phyloP scores from a whole-genome alignment of 495 filamentous ascomycete species.

The Annulohypoxylon nitens region DNA sequence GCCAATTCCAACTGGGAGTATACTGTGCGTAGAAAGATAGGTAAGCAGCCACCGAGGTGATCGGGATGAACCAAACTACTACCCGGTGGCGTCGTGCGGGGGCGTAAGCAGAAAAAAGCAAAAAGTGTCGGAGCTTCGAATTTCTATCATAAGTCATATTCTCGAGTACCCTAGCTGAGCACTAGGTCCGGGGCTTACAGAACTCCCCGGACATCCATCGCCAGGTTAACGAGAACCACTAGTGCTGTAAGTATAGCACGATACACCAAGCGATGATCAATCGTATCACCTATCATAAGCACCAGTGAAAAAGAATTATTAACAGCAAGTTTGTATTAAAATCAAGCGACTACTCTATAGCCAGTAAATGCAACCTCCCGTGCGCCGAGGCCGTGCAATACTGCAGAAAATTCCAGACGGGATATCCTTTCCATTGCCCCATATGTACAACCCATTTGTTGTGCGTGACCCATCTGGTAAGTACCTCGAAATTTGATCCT shows the following conservation, averaged over 20 bases:
- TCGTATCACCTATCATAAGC: neutral
- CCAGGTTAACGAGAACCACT: neutral
- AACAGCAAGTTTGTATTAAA: neutral
- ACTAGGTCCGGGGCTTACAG: neutral
- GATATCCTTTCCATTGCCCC: neutral
- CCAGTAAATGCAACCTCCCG: neutral
- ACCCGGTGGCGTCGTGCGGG: slow-evolving; percentile 18
- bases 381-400: neutral
- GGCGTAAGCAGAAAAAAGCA: slow-evolving; percentile 1
- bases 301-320: neutral
- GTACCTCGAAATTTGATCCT: neutral
- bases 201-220: neutral
- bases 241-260: neutral
- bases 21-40: neutral
- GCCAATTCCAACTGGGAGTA: neutral
- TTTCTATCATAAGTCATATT: slow-evolving; percentile 4
- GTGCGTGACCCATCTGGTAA: neutral
- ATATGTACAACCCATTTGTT: slow-evolving; percentile 4
- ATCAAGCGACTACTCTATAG: neutral
- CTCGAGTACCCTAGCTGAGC: neutral
- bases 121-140: neutral
- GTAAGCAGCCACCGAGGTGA: neutral
- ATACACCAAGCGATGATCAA: neutral
- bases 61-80: neutral
- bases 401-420: neutral